Conservation (phyloP, 495 filamentous ascomycete genomes). For the Lentithecium fluviatile region DNA sequence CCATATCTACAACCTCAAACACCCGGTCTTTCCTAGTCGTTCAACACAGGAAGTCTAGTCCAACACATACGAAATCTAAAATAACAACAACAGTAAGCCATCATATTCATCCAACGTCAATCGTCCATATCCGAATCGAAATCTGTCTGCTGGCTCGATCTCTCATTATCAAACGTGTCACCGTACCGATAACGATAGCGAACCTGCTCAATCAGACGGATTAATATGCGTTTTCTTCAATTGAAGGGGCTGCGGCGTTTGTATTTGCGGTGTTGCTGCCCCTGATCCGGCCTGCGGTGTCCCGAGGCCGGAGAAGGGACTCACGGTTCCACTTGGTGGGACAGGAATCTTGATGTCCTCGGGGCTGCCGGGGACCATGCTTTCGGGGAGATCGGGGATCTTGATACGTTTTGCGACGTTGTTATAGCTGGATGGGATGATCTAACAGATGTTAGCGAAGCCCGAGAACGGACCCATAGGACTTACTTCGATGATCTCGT, state of each 20-base stretch:
- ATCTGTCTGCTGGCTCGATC: not conserved
- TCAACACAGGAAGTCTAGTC: not conserved
- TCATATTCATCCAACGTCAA: not conserved
- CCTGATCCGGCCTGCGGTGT: slow-evolving; percentile 26
- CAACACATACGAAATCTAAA: not conserved
- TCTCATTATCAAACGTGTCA: not conserved
- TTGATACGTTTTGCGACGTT: slow-evolving; percentile 88
- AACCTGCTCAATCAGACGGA: slow-evolving; percentile 20
- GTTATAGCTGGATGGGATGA: slow-evolving; percentile 95
- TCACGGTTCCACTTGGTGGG: slow-evolving; percentile 54
- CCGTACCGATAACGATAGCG: not conserved
- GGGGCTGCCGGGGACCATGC: slow-evolving; percentile 69
- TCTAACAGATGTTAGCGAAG: slow-evolving; percentile 50
- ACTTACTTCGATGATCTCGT: slow-evolving; percentile 90
- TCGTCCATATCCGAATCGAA: slow-evolving; percentile 1
- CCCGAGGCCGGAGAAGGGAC: slow-evolving; percentile 41
- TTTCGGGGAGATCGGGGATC: slow-evolving; percentile 62
- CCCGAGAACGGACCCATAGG: not conserved
- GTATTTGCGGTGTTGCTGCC: slow-evolving; percentile 16
- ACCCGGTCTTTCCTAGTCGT: not conserved
- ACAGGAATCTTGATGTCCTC: slow-evolving; percentile 85
- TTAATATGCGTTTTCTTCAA: slow-evolving; percentile 33
- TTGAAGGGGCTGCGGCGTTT: slow-evolving; percentile 19
- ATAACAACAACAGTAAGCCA: not conserved
- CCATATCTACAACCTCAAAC: not conserved